phyloP scores from a whole-genome alignment of 768 basidiomycete genomes.

The Tubosaeta sp. region DNA sequence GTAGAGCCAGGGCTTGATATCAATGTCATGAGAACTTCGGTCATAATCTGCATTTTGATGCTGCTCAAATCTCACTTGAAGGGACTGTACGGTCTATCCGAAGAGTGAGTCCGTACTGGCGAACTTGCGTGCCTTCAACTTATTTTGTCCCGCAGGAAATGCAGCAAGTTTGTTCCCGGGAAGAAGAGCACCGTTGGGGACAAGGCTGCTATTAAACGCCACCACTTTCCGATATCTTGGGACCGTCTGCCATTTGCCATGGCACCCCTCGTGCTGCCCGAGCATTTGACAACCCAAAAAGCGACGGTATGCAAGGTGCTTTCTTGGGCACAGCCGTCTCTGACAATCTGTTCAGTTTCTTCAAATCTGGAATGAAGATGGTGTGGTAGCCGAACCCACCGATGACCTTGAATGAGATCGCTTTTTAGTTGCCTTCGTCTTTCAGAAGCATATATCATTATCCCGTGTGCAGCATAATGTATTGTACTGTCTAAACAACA shows the following conservation, averaged over 20 bases:
- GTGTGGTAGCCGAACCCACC: constrained; percentile 59
- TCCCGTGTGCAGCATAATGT: constrained; percentile 26
- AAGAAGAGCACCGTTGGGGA: constrained; percentile 93
- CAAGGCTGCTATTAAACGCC: constrained; percentile 62
- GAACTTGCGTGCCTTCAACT: background rate
- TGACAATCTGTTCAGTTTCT: constrained; percentile 48
- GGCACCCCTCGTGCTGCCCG: constrained; percentile 52
- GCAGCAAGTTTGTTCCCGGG: constrained; percentile 76
- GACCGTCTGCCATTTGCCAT: constrained; percentile 67
- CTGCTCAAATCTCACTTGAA: constrained; percentile 86
- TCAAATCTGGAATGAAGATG: constrained; percentile 80
- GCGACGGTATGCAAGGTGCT: constrained; percentile 46
- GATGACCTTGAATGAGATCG: constrained; percentile 39
- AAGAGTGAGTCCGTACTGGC: constrained; percentile 62
- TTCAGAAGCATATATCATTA: constrained; percentile 24
- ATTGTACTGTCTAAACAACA: constrained; percentile 19
- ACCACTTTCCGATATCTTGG: constrained; percentile 66
- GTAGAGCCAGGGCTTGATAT: constrained; percentile 10
- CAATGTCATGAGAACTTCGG: constrained; percentile 56
- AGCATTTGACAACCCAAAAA: constrained; percentile 62
- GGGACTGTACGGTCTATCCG: constrained; percentile 74
- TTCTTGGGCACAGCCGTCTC: constrained; percentile 1
- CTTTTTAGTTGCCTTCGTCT: background rate
- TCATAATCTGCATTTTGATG: constrained; percentile 81
- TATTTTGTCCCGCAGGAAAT: constrained; percentile 60